A percentile compares a stretch with the other conserved stretches of the same genome.
phyloP scores from a whole-genome alignment of 2,329 filamentous ascomycete species.

The Colletotrichum sojae region DNA sequence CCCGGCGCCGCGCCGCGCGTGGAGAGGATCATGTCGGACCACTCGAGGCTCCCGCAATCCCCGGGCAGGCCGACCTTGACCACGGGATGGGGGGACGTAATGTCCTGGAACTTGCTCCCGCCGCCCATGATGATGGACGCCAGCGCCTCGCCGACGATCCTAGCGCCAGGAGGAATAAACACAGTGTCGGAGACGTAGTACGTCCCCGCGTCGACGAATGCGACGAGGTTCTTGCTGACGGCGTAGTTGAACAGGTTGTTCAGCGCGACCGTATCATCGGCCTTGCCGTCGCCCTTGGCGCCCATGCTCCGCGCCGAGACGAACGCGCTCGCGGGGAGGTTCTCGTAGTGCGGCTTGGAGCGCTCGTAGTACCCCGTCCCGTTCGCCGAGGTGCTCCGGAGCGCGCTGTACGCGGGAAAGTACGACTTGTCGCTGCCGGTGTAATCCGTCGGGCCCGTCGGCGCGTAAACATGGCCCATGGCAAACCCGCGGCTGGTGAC shows the following conservation, averaged over 20 bases:
- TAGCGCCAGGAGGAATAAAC: conserved; percentile 62
- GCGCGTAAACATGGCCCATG: conserved; percentile 74
- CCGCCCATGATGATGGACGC: conserved; percentile 68
- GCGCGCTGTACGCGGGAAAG: conserved; percentile 62
- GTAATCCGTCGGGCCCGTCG: conserved; percentile 59
- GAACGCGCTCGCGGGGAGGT: conserved; percentile 71
- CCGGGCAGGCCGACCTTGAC: conserved; percentile 76
- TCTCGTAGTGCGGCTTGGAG: conserved; percentile 83
- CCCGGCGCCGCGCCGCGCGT: conserved; percentile 77
- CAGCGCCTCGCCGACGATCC: conserved; percentile 73
- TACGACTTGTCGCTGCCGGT: conserved; percentile 63
- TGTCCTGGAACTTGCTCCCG: conserved; percentile 69
- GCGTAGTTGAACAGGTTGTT: conserved; percentile 72
- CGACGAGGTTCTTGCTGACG: conserved; percentile 65
- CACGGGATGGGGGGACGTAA: conserved; percentile 72
- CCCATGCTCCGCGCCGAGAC: conserved; percentile 77
- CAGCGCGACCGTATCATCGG: conserved; percentile 81
- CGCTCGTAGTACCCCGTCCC: conserved; percentile 75
- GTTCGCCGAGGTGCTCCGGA: conserved; percentile 59
- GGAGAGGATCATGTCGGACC: conserved; percentile 79
- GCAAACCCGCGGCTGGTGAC: conserved; percentile 68
- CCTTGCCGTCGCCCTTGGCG: conserved; percentile 79
- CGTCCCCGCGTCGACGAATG: conserved; percentile 73
- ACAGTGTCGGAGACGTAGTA: conserved; percentile 73
- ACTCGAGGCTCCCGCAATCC: conserved; percentile 76